A percentile compares a stretch with the other conserved stretches of the same genome.
These are phyloP conservation scores for Mycocentrospora acerina DNA, from an alignment of 2,329 filamentous ascomycete genomes.

Conservation along the genomic window DNA sequence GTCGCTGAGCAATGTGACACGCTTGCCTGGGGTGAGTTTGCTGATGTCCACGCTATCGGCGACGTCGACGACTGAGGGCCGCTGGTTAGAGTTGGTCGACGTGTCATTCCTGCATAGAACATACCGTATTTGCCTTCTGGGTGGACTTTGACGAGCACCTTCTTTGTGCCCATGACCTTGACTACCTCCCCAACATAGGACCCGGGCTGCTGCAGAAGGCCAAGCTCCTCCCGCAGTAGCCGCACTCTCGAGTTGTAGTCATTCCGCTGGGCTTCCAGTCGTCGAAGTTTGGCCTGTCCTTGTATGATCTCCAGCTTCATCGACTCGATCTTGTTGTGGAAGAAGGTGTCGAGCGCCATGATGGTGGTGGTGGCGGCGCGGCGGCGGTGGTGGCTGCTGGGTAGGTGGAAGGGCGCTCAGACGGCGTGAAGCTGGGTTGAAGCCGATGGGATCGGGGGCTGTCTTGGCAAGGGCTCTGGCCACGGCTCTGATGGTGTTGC, in stretches of 20 bases:
- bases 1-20: slow-evolving; percentile 93
- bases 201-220: slow-evolving; percentile 91
- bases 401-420: not conserved
- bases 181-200: slow-evolving; percentile 99
- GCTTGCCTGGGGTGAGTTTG: slow-evolving; percentile 97
- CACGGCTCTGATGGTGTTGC: slow-evolving; percentile 1
- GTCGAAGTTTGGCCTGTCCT: slow-evolving; percentile 90
- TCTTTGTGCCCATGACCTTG: slow-evolving; percentile 99
- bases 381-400: slow-evolving; percentile 13
- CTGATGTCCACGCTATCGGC: slow-evolving; percentile 89
- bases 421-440: not conserved
- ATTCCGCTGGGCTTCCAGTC: slow-evolving; percentile 96
- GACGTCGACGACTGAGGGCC: slow-evolving; percentile 80
- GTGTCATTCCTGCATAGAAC: slow-evolving; percentile 30
- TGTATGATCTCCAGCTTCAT: slow-evolving; percentile 99
- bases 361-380: slow-evolving; percentile 47
- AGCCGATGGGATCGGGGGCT: not conserved
- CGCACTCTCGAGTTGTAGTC: slow-evolving; percentile 99
- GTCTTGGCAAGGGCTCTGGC: too few relatives aligned
- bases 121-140: slow-evolving; percentile 99
- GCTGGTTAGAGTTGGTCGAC: slow-evolving; percentile 3
- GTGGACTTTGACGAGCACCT: slow-evolving; percentile 98
- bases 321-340: slow-evolving; percentile 99
- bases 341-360: slow-evolving; percentile 99
- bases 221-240: slow-evolving; percentile 90